Percentiles rank a stretch among this genome's conserved stretches.
These are phyloP conservation scores for Sugiyamaella grinbergsii DNA, from an alignment of 1,139 yeast species.

Conservation along the genomic window DNA sequence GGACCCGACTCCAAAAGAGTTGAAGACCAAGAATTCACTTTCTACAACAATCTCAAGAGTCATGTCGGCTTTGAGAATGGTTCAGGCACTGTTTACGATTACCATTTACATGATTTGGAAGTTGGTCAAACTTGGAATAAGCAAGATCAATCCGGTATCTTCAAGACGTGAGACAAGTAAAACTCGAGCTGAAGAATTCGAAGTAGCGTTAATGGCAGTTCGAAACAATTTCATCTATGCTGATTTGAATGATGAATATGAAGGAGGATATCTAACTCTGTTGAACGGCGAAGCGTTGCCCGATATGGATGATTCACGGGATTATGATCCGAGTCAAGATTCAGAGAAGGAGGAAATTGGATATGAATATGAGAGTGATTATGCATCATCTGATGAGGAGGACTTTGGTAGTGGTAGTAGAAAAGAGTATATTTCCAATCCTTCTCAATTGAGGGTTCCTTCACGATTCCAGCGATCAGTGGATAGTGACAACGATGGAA, in stretches of 20 bases:
- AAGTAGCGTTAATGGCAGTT: constrained; percentile 21
- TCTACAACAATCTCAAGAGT: constrained; percentile 26
- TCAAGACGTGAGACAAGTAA: neutral
- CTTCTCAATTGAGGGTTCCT: constrained; percentile 17
- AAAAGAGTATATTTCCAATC: constrained; percentile 11
- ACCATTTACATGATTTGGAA: constrained; percentile 20
- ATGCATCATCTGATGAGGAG: constrained; percentile 24
- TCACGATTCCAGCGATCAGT: constrained; percentile 4
- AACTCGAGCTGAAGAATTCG: constrained; percentile 18
- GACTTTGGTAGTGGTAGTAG: constrained; percentile 16
- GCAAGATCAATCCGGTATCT: constrained; percentile 14
- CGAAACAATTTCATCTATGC: constrained; percentile 28
- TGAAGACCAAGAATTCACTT: constrained; percentile 9
- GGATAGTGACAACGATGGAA: constrained; percentile 13
- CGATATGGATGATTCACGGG: constrained; percentile 34
- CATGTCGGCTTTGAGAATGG: constrained; percentile 29
- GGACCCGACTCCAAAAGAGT: constrained; percentile 11
- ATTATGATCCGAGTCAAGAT: constrained; percentile 30
- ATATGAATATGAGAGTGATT: constrained; percentile 25
- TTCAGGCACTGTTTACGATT: constrained; percentile 25
- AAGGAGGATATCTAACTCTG: constrained; percentile 27
- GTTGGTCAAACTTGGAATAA: constrained; percentile 3
- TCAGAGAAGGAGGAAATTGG: constrained; percentile 24
- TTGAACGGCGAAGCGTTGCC: constrained; percentile 33
- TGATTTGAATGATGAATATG: constrained; percentile 25